Evolutionary conservation across 805 yeast genomes (phyloP), one percentile per base, ranked within the genome.

Genomic region (Millerozyma miso): DNA sequence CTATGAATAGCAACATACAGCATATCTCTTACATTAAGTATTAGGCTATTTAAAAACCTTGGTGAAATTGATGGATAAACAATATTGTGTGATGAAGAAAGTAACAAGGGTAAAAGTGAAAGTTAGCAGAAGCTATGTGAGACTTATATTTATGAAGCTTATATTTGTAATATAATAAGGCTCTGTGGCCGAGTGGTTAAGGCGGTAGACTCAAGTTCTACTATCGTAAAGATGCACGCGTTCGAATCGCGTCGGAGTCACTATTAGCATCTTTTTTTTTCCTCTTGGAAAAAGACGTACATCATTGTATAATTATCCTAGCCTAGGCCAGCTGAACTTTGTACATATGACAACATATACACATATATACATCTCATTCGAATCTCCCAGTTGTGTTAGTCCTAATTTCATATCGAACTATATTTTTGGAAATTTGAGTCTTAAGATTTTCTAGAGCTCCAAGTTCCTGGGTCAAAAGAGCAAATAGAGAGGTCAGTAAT

Each of bases 401-500:
- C 29, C 29, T 26, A 14, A 35, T 35, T 14, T 29, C 43, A n/a
- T 42, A 43, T 19, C 50, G 31, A 4, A 51, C 34, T 3, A 52
- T 45, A 19, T 43, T 51, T 14, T 42, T 46, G 3, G 48, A 29
- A 5, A 56, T 44, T 37, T 51, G 52, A 8, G 46, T 35, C 38
- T 54, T 53, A 23, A 58, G 44, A 7, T 45, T 47, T 13, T 59
- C 60, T 13, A 62, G 42, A 4, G 57, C 51, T 1, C 57, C 45
- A 16, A 64, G 41, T 43, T 69, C 65, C 15, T 62, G 52, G 1
- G 68, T 59, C 6, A 69, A 38, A 18, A 68, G 47, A 14, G 64
- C 50, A 32, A 69, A 45, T 16, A 63, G 64, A 2, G 62, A 48
- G 1, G 65, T 37, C 23, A 56, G 49, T 18, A 63, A 47, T 38